phyloP scores from a whole-genome alignment of 1,284 basidiomycete species.

The Tylopilus sp. region DNA sequence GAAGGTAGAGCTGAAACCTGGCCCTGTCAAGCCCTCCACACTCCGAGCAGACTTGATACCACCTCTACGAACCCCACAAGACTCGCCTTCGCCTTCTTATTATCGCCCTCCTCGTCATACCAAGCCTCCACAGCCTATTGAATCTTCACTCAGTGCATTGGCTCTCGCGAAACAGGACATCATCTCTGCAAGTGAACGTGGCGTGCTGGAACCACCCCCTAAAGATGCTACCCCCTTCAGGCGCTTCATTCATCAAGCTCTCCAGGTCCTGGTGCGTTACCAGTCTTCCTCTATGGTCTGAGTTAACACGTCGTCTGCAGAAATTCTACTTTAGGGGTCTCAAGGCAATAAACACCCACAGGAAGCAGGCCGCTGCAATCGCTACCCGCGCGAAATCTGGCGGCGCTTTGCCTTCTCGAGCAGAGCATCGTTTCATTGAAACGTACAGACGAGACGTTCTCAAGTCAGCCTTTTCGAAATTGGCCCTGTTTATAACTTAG shows the following conservation, averaged over 20 bases:
- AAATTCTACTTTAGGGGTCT: constrained; percentile 79
- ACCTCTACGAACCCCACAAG: constrained; percentile 8
- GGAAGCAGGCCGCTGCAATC: constrained; percentile 52
- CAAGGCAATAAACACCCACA: constrained; percentile 63
- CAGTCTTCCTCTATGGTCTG: not conserved
- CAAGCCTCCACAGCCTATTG: constrained; percentile 23
- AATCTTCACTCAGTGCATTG: constrained; percentile 31
- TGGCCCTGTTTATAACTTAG: constrained; percentile 1
- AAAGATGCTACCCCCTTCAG: constrained; percentile 52
- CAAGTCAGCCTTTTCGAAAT: constrained; percentile 45
- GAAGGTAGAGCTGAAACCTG: constrained; percentile 62
- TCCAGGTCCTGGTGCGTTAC: constrained; percentile 62
- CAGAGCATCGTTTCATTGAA: constrained; percentile 63
- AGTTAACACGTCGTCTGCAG: constrained; percentile 33
- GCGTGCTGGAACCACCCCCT: constrained; percentile 64
- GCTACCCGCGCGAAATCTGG: constrained; percentile 51
- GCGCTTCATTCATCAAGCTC: constrained; percentile 58
- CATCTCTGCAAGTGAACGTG: constrained; percentile 59
- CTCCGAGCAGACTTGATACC: constrained; percentile 17
- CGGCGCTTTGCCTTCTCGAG: constrained; percentile 55
- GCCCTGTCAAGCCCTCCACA: constrained; percentile 51
- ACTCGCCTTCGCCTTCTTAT: constrained; percentile 12
- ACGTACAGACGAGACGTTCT: constrained; percentile 60
- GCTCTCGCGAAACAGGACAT: constrained; percentile 60
- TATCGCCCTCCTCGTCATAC: constrained; percentile 31